Evolutionary conservation across 139 green algal genomes (phyloP).

Genomic region (Dunaliella sp.): DNA sequence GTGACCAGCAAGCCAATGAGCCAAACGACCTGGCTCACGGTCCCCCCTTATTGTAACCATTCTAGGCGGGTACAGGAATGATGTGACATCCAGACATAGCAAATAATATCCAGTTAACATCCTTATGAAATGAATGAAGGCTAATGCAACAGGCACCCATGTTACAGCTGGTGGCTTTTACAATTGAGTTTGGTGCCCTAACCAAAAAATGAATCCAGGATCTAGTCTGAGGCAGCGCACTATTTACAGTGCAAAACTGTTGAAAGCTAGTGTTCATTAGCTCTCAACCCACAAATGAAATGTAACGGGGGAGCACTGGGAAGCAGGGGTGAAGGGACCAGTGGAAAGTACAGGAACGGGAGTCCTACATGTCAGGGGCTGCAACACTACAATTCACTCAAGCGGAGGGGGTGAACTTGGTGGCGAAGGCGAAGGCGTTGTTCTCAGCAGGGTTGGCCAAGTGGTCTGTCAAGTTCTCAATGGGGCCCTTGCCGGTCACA

Average conservation of each 20-base stretch:
- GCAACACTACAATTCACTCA: not conserved
- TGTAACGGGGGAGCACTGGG: not conserved
- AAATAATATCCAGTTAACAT: too few relatives aligned
- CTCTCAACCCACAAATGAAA: not conserved
- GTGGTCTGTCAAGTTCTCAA: slow-evolving; percentile 76
- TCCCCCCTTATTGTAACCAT: too few relatives aligned
- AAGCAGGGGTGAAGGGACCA: not conserved
- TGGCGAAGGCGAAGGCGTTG: slow-evolving; percentile 80
- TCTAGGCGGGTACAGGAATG: too few relatives aligned
- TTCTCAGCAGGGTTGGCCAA: slow-evolving; percentile 66
- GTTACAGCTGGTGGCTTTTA: not conserved
- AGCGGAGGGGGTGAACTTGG: slow-evolving; percentile 64
- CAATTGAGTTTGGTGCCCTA: not conserved
- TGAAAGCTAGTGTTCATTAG: not conserved
- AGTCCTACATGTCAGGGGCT: not conserved
- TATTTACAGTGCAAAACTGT: not conserved
- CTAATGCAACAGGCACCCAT: too few relatives aligned
- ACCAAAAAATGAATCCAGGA: too few relatives aligned
- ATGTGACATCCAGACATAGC: too few relatives aligned
- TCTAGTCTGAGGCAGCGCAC: not conserved
- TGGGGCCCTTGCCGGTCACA: slow-evolving; percentile 73
- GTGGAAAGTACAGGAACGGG: not conserved
- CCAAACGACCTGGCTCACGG: too few relatives aligned
- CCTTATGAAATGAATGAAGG: not conserved
- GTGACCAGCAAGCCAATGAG: too few relatives aligned